These are phyloP conservation scores for Aspergillus hortae DNA, from an alignment of 2,329 filamentous ascomycete species.

Conservation along the genomic window DNA sequence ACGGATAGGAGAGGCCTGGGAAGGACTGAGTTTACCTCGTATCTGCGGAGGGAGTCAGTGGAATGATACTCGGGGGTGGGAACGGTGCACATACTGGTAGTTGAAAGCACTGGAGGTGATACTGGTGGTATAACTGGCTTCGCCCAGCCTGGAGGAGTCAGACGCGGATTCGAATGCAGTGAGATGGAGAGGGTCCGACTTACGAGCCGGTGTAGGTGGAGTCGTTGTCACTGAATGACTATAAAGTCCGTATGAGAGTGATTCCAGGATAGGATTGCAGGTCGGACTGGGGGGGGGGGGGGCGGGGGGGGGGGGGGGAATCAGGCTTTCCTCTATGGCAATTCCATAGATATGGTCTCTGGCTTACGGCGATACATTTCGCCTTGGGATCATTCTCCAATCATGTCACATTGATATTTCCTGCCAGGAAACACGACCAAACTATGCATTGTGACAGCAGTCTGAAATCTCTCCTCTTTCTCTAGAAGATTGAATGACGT, in stretches of 20 bases:
- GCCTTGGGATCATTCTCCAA: no score
- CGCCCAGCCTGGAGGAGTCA: constrained; percentile 18
- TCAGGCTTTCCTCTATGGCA: no score
- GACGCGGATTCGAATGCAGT: background rate
- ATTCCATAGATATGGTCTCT: no score
- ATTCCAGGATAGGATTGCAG: background rate
- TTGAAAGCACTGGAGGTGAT: constrained; percentile 29
- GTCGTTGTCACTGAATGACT: constrained; percentile 23
- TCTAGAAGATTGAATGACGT: no score
- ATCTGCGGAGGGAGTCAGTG: constrained; percentile 20
- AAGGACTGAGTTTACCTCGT: constrained; percentile 22
- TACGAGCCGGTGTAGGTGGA: constrained; percentile 26
- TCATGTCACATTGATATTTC: no score
- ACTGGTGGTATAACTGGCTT: constrained; percentile 28
- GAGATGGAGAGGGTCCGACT: constrained; percentile 7
- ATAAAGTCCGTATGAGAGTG: background rate
- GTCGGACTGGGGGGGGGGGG: no score
- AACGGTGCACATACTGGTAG: constrained; percentile 23
- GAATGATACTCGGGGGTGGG: background rate
- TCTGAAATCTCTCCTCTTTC: no score
- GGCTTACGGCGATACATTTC: no score
- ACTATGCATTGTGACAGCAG: no score
- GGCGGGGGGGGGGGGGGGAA: no score
- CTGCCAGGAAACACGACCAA: no score
- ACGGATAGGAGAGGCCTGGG: background rate